Conservation (phyloP, 2,329 filamentous ascomycete genomes). For the Stachybotrys elegans region DNA sequence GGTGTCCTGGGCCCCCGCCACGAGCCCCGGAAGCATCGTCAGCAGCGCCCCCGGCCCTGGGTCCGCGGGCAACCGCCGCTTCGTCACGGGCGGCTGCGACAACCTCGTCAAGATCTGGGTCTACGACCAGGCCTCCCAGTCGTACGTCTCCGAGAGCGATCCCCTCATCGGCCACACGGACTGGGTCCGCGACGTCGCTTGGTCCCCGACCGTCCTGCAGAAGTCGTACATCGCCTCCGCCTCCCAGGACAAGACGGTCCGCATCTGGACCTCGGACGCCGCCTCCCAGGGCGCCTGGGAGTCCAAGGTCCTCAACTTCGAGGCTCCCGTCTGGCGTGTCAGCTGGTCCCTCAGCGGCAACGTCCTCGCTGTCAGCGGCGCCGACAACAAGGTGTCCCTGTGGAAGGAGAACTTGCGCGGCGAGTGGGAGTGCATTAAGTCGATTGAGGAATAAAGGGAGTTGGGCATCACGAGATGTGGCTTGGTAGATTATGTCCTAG, state of each 20-base stretch:
- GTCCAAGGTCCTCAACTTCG: slow-evolving; percentile 80
- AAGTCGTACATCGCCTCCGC: slow-evolving; percentile 97
- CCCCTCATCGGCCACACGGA: slow-evolving; percentile 79
- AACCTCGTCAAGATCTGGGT: slow-evolving; percentile 93
- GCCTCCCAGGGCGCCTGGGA: slow-evolving; percentile 68
- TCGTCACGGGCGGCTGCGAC: slow-evolving; percentile 93
- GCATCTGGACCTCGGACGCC: slow-evolving; percentile 84
- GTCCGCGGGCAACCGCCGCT: slow-evolving; percentile 65
- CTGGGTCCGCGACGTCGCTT: slow-evolving; percentile 97
- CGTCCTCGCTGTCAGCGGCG: slow-evolving; percentile 86
- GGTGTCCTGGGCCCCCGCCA: slow-evolving; percentile 89
- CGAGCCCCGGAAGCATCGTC: slow-evolving; percentile 77
- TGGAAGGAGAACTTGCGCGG: slow-evolving; percentile 98
- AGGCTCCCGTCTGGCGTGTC: slow-evolving; percentile 87
- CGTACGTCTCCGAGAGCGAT: slow-evolving; percentile 57
- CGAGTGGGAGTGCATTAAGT: slow-evolving; percentile 96
- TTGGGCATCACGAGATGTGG: not conserved
- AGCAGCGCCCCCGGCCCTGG: slow-evolving; percentile 61
- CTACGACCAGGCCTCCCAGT: slow-evolving; percentile 60
- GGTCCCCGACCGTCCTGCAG: slow-evolving; percentile 90
- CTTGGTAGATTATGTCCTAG: slow-evolving; percentile 6
- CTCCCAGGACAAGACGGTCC: slow-evolving; percentile 92
- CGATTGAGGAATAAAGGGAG: slow-evolving; percentile 73
- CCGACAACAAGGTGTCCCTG: slow-evolving; percentile 92
- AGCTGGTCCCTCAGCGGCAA: slow-evolving; percentile 98